Percentiles rank a stretch among this genome's conserved stretches.
These are phyloP conservation scores for Sarcocystis neurona DNA, from an alignment of 169 alveolate species.

Conservation along the genomic window DNA sequence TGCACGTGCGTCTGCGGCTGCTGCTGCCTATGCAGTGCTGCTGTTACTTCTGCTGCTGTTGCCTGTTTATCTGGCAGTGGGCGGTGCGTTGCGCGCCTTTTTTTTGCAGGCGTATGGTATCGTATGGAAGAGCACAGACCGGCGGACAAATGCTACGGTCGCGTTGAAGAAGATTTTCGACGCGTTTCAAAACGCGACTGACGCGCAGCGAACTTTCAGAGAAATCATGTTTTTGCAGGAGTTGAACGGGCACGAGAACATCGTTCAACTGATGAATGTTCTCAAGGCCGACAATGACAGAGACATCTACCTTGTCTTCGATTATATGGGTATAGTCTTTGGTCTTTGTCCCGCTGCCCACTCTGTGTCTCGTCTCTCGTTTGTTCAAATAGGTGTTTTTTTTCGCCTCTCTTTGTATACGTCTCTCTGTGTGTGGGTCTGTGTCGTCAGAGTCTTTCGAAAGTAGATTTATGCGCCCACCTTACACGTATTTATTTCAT, in stretches of 20 bases:
- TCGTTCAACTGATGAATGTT: slow-evolving; percentile 91
- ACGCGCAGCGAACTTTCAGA: slow-evolving; percentile 99
- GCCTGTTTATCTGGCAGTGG: neutral
- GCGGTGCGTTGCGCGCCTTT: neutral
- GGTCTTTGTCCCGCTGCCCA: neutral
- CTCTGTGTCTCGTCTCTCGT: slow-evolving; percentile 9
- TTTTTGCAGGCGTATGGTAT: slow-evolving; percentile 94
- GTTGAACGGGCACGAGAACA: slow-evolving; percentile 93
- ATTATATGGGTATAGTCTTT: slow-evolving; percentile 86
- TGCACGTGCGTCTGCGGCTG: neutral
- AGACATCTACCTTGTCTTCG: slow-evolving; percentile 97
- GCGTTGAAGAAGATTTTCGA: slow-evolving; percentile 99
- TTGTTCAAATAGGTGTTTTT: neutral
- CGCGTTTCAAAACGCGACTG: slow-evolving; percentile 99
- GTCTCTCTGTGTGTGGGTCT: no score
- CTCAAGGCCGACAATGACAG: slow-evolving; percentile 96
- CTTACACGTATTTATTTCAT: neutral
- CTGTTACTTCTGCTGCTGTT: neutral
- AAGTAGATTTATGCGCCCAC: no score
- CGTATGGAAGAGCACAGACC: slow-evolving; percentile 98
- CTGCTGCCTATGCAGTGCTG: neutral
- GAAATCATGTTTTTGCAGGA: slow-evolving; percentile 96
- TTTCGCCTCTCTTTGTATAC: no score
- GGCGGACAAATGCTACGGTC: slow-evolving; percentile 92
- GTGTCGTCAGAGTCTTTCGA: no score